These are phyloP conservation scores for Cryptococcus amylolentus DNA, from an alignment of 1,284 basidiomycete species.

Conservation along the genomic window DNA sequence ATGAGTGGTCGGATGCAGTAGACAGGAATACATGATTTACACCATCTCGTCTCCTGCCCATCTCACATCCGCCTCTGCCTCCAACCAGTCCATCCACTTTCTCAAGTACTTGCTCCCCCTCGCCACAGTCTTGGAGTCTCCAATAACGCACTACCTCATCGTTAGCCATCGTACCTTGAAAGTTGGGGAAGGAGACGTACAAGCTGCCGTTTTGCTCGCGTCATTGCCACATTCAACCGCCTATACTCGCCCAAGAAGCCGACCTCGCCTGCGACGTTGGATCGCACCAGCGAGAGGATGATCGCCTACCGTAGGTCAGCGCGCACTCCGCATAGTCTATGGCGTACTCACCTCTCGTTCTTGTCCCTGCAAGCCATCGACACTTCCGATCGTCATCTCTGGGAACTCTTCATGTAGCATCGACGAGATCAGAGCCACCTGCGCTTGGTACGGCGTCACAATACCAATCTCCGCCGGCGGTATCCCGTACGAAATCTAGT, in stretches of 20 bases:
- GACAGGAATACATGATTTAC: not conserved
- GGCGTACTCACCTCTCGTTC: constrained; percentile 54
- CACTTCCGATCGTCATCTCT: constrained; percentile 79
- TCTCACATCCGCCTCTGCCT: constrained; percentile 80
- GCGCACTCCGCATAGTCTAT: not conserved
- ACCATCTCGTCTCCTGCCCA: constrained; percentile 59
- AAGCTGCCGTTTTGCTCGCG: constrained; percentile 81
- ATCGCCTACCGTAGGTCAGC: constrained; percentile 58
- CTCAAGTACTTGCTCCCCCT: constrained; percentile 79
- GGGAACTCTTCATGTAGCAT: constrained; percentile 68
- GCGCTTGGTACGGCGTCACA: constrained; percentile 93
- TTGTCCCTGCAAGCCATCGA: constrained; percentile 90
- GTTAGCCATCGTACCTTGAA: not conserved
- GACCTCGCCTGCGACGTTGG: constrained; percentile 77
- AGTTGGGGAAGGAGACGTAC: constrained; percentile 53
- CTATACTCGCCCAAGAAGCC: constrained; percentile 89
- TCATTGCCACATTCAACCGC: constrained; percentile 92
- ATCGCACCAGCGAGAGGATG: constrained; percentile 81
- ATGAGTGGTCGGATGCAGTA: too few relatives aligned
- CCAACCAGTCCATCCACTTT: constrained; percentile 86
- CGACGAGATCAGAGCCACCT: constrained; percentile 73
- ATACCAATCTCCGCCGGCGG: constrained; percentile 74
- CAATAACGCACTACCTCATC: constrained; percentile 68
- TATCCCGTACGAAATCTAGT: constrained; percentile 67
- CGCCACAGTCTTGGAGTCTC: constrained; percentile 81